Conservation (phyloP, 2,329 filamentous ascomycete species). For the Epicoccum sorghinum region DNA sequence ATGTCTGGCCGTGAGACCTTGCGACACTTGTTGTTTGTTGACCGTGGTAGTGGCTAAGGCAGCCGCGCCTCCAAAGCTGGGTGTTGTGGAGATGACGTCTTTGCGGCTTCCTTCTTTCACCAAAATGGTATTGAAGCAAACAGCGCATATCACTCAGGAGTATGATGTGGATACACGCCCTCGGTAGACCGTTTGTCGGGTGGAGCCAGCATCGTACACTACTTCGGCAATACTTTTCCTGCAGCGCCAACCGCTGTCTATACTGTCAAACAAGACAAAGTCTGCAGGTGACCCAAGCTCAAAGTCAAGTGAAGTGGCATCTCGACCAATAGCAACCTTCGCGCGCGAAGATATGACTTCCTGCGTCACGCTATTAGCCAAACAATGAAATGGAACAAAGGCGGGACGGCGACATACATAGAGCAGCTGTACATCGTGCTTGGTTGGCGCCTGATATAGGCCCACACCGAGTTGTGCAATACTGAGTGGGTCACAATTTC, state of each 20-base stretch:
- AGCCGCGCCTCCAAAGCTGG: background rate
- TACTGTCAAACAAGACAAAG: slow-evolving; percentile 51
- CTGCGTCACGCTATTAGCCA: slow-evolving; percentile 38
- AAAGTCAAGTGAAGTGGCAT: slow-evolving; percentile 38
- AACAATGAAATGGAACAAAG: background rate
- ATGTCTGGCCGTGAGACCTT: slow-evolving; percentile 1
- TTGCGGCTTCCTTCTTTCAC: background rate
- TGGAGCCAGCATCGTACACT: slow-evolving; percentile 52
- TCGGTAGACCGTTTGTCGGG: slow-evolving; percentile 37
- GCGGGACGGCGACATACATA: slow-evolving; percentile 54
- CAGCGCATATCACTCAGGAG: background rate
- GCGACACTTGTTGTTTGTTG: slow-evolving; percentile 8
- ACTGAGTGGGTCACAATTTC: slow-evolving; percentile 68
- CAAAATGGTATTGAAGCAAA: background rate
- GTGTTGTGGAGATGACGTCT: background rate
- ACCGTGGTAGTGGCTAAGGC: slow-evolving; percentile 1
- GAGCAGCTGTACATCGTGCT: slow-evolving; percentile 62
- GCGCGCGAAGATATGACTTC: slow-evolving; percentile 57
- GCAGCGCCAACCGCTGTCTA: slow-evolving; percentile 48
- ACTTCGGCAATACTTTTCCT: slow-evolving; percentile 51
- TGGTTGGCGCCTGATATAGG: slow-evolving; percentile 66
- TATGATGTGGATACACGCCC: slow-evolving; percentile 19
- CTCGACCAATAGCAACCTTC: slow-evolving; percentile 49
- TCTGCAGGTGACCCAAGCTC: slow-evolving; percentile 48
- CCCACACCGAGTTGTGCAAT: slow-evolving; percentile 57